phyloP scores from a whole-genome alignment of 306 rosid genomes.

The Quercus dentata region DNA sequence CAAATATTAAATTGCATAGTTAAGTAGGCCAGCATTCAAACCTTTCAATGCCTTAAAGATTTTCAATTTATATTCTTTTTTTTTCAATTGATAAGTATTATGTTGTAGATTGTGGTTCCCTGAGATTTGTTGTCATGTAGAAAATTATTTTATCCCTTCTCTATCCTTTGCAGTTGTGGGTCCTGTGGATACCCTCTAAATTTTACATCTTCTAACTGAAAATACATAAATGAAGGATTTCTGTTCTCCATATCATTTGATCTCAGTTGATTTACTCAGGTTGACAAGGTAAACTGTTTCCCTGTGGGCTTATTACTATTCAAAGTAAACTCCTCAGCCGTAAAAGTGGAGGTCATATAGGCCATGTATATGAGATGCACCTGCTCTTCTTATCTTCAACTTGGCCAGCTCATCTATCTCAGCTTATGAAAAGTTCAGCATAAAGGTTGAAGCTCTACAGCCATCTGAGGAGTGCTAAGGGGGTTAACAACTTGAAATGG shows the following conservation, averaged over 20 bases:
- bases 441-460: constrained; percentile 49
- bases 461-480: constrained; percentile 54
- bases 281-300: constrained; percentile 59
- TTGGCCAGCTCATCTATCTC: constrained; percentile 39
- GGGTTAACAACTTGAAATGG: constrained; percentile 31
- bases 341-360: constrained; percentile 59
- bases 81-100: neutral
- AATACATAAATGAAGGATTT: constrained; percentile 49
- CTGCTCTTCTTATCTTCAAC: constrained; percentile 49
- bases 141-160: neutral
- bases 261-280: constrained; percentile 65
- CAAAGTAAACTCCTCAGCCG: constrained; percentile 52
- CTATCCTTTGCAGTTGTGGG: constrained; percentile 49
- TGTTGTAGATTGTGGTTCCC: constrained; percentile 10
- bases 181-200: constrained; percentile 71
- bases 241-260: constrained; percentile 51
- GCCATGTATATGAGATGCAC: constrained; percentile 53
- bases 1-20: neutral
- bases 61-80: neutral
- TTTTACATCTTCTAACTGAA: constrained; percentile 53
- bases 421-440: constrained; percentile 36
- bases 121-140: constrained; percentile 19
- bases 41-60: neutral
- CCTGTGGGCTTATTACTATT: constrained; percentile 42
- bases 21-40: neutral